Conservation (phyloP, 106 monocot genomes). For the Platanthera zijinensis region DNA sequence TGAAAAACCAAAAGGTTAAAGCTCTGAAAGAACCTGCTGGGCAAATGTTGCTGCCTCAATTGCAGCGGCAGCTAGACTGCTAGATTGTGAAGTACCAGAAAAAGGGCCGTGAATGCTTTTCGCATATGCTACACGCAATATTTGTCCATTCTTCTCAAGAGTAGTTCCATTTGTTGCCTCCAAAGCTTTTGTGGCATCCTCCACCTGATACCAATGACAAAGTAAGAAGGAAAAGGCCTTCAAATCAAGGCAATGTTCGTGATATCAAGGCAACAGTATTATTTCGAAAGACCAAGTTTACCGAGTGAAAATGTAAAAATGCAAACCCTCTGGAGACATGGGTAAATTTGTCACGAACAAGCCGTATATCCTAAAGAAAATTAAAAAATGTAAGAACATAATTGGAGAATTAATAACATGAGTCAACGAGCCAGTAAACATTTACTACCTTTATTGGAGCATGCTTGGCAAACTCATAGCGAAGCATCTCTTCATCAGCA, state of each 20-base stretch:
- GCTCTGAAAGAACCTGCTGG: constrained; percentile 56
- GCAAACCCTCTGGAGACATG: constrained; percentile 98
- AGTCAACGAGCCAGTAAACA: not conserved
- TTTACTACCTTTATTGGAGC: constrained; percentile 74
- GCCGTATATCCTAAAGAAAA: constrained; percentile 72
- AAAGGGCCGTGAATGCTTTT: constrained; percentile 88
- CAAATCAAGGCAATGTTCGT: not conserved
- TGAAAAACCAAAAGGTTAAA: not conserved
- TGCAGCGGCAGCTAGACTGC: constrained; percentile 94
- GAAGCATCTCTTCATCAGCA: constrained; percentile 99
- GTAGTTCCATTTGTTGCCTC: constrained; percentile 91
- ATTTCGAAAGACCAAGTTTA: constrained; percentile 14
- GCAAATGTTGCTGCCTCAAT: constrained; percentile 98
- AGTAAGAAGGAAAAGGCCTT: constrained; percentile 1
- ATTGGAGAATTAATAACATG: not conserved
- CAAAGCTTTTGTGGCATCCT: constrained; percentile 91
- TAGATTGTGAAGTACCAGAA: constrained; percentile 56
- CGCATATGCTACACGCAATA: constrained; percentile 90
- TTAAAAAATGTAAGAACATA: not conserved
- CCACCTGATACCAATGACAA: constrained; percentile 38
- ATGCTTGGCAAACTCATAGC: constrained; percentile 97
- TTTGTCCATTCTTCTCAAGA: constrained; percentile 87
- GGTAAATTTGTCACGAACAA: constrained; percentile 95
- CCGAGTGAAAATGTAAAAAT: constrained; percentile 93
- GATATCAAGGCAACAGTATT: not conserved